Conservation (phyloP, 2,329 filamentous ascomycete genomes). For the Microcyclospora pomicola region DNA sequence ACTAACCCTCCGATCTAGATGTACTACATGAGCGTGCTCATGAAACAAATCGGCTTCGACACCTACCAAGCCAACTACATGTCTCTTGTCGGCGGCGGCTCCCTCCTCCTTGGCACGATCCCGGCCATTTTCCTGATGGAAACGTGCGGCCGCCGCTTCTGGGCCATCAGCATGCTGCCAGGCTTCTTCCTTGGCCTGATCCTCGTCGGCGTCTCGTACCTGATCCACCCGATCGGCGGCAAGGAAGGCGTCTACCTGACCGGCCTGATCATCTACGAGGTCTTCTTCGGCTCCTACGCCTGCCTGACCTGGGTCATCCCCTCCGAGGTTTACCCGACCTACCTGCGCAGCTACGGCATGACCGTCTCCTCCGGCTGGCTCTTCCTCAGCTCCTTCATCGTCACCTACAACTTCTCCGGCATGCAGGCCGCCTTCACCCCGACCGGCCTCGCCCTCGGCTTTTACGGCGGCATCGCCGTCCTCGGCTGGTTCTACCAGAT, state of each 20-base stretch:
- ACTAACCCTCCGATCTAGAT: constrained; percentile 7
- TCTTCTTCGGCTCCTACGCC: constrained; percentile 44
- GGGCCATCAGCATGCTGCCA: constrained; percentile 58
- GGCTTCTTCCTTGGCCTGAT: constrained; percentile 58
- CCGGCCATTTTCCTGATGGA: constrained; percentile 49
- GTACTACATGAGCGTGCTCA: constrained; percentile 59
- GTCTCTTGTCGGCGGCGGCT: constrained; percentile 57
- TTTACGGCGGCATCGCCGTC: constrained; percentile 61
- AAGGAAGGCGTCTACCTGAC: constrained; percentile 47
- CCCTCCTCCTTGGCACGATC: constrained; percentile 43
- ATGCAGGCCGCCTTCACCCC: constrained; percentile 56
- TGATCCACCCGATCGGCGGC: constrained; percentile 29
- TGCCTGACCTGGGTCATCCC: constrained; percentile 27
- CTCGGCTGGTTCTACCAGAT: constrained; percentile 60
- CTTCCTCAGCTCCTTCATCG: constrained; percentile 58
- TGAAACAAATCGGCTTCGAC: constrained; percentile 54
- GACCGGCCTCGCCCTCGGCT: constrained; percentile 53
- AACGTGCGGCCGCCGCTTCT: constrained; percentile 57
- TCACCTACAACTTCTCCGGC: constrained; percentile 60
- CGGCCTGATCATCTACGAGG: constrained; percentile 55
- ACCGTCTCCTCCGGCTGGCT: constrained; percentile 53
- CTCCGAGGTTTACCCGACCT: constrained; percentile 58
- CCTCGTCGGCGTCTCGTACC: constrained; percentile 51
- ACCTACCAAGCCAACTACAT: constrained; percentile 53
- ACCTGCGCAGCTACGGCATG: constrained; percentile 61